Evolutionary conservation across 805 yeast species (phyloP), one percentile per base, ranked within the genome.

Genomic region (Starmerella floricola): DNA sequence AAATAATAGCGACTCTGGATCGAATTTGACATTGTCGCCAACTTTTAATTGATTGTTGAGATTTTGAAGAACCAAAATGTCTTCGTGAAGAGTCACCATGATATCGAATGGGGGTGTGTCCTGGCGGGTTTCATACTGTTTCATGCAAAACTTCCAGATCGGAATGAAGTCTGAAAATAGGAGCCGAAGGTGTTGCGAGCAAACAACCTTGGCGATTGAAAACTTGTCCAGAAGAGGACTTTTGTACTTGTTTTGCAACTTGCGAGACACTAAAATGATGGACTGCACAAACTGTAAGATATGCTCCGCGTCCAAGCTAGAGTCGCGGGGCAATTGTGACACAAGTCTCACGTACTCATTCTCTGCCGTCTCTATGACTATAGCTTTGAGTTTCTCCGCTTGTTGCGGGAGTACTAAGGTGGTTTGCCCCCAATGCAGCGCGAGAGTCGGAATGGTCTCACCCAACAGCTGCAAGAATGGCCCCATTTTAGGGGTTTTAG

Each of bases 141-240:
- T 42, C 44, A 50, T 35, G 27, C 63, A 41, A 45, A 51, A 55
- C 15, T 49, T 44, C 46, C 57, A 58, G 57, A 62, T 58, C 2
- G 63, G 57, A 37, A 56, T 41, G 15, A 62, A 58, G 36, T 62
- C 67, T 6, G 55, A 54, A 1, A 58, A 49, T 33, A 62, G 54
- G 4, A 61, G 51, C 24, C 48, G 45, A 29, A 61, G 41, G 28
- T 62, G 63, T 19, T 55, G 48, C 15, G 58, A 51, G 31, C 60
- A 50, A 0, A 62, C 59, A 3, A 61, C 41, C 32, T 48, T 49
- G 12, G 81, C 60, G 28, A 82, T 70, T 34, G 68, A 59, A 3
- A 81, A 57, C 44, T 65, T 65, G 17, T 76, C 85, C 34, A 81
- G 59, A n/a, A 82, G 59, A 0, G 84, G 79, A 32, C 61, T 63